Base-by-base conservation (phyloP, 768 basidiomycete genomes). In the Suillus placidus region DNA sequence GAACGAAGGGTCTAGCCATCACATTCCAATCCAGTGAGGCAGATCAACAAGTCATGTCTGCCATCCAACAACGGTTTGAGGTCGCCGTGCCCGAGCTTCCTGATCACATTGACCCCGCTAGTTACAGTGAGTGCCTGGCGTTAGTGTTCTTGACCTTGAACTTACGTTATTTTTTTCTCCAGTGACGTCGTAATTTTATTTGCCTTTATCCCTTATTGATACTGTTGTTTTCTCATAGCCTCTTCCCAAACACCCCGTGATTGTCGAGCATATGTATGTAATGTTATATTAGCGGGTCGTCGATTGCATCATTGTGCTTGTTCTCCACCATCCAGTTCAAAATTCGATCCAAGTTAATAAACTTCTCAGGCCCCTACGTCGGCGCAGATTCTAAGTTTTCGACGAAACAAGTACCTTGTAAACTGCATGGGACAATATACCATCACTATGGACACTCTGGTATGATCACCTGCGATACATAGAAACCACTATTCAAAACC, bases 1-100 rank as follows among this genome's bases (percentile, higher is more conserved):
- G 97, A 70, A 99, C 97, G 42, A 99, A 99, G 80, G 97, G 97
- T 85, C 90, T 99, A 51, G 96, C 97, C 13, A 93, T 99, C 77
- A 98, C 96, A 0, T 99, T 97, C 74, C 93, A 98, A 49, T 88
- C 97, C 6, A 93, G 91, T 23, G 96, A 98, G 62, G 87, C 84
- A 67, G 97, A 99, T 74, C 88, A 93, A 75, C 92, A 94, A 78
- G 96, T 99, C 67, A 93, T 99, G 89, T 85, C 89, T 49, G 87
- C 91, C 34, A 99, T 99, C 71, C 97, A 99, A 79, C 88, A 92
- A 45, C 82, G 97, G 70, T 99, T 99, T 82, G 97, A 98, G 76
- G 97, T 99, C 37, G 95, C 94, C 32, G 95, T 99, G 47, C 90
- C 96, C 4, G 95, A 97, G 74, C 82, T 99, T 62, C 97, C 97